Conservation (phyloP, 371 early-diverging fungal species). For the Lichtheimia ornata region DNA sequence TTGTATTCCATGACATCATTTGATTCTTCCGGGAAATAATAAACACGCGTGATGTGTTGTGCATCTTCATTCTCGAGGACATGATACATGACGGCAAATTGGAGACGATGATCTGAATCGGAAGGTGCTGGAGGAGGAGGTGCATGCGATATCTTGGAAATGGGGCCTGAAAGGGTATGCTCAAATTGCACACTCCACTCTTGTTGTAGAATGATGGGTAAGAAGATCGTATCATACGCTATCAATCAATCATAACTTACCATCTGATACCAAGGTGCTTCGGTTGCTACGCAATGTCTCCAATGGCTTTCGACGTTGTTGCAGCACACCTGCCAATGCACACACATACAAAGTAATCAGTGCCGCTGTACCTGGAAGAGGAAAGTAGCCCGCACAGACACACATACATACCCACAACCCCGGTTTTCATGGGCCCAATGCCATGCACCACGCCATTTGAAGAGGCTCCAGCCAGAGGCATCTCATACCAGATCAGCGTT, state of each 20-base stretch:
- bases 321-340: conserved; percentile 1
- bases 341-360: background rate
- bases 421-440: conserved; percentile 22
- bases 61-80: conserved; percentile 33
- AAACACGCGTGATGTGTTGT: conserved; percentile 35
- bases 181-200: conserved; percentile 31
- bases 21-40: conserved; percentile 22
- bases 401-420: conserved; percentile 14
- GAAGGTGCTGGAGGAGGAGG: conserved; percentile 5
- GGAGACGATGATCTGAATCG: conserved; percentile 8
- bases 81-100: conserved; percentile 40
- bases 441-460: conserved; percentile 9
- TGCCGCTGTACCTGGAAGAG: background rate
- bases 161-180: conserved; percentile 33
- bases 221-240: background rate
- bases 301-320: conserved; percentile 15
- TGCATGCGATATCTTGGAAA: conserved; percentile 26
- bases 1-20: conserved; percentile 30
- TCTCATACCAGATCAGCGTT: conserved; percentile 30
- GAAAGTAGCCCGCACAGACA: too few species aligned
- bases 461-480: background rate
- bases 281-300: conserved; percentile 12
- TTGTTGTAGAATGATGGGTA: conserved; percentile 2
- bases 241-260: background rate
- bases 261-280: background rate